A percentile compares a stretch with the other conserved stretches of the same genome.
Evolutionary conservation across 371 early-diverging fungal species (phyloP).

Genomic region (Paraphysoderma sedebokerense): DNA sequence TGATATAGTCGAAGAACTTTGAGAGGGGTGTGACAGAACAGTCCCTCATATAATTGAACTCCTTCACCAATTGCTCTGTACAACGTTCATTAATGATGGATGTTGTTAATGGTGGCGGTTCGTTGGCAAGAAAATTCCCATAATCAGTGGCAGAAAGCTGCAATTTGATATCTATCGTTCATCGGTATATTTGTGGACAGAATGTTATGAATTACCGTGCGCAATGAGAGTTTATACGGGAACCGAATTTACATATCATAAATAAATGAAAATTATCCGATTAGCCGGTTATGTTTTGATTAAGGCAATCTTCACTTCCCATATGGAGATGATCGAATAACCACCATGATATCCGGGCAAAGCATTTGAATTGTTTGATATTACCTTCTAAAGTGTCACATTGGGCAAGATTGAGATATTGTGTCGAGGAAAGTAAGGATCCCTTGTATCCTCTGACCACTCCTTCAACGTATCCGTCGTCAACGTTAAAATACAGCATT

Average conservation of each 20-base stretch:
- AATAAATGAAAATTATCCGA: no score
- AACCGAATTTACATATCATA: no score
- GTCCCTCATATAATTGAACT: conserved; percentile 79
- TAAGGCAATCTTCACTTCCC: no score
- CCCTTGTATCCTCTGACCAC: conserved; percentile 86
- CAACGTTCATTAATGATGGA: conserved; percentile 75
- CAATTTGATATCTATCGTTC: conserved; percentile 68
- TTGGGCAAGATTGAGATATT: conserved; percentile 88
- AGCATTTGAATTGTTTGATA: no score
- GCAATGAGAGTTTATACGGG: no score
- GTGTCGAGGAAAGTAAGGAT: conserved; percentile 56
- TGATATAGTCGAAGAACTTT: conserved; percentile 89
- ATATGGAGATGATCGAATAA: no score
- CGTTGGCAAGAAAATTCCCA: conserved; percentile 81
- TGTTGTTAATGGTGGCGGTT: conserved; percentile 87
- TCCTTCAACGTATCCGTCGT: conserved; percentile 85
- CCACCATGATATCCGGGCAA: neutral
- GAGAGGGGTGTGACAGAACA: conserved; percentile 68
- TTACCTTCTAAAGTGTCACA: conserved; percentile 95
- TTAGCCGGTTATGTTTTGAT: no score
- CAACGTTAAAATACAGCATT: conserved; percentile 57
- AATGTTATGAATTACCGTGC: no score
- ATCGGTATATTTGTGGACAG: no score
- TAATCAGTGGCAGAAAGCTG: conserved; percentile 93
- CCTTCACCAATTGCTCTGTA: conserved; percentile 72